phyloP scores from a whole-genome alignment of 345 rosid genomes.

The Bretschneidera sinensis region DNA sequence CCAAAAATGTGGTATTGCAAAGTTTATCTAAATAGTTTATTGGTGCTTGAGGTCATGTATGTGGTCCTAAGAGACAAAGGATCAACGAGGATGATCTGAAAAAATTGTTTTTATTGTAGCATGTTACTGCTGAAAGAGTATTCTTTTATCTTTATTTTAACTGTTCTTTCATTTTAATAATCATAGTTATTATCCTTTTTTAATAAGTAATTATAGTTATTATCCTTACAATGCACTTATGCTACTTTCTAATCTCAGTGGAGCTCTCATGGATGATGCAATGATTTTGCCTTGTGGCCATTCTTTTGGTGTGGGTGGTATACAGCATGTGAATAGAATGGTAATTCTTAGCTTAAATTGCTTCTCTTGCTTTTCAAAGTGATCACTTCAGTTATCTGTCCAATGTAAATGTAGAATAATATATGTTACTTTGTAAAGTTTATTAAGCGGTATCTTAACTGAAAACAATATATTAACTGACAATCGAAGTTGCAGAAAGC shows the following conservation, averaged over 20 bases:
- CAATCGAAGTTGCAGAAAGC: too few relatives aligned
- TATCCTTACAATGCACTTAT: slow-evolving; percentile 5
- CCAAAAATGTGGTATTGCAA: not conserved
- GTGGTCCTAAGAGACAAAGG: not conserved
- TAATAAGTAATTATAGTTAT: too few relatives aligned
- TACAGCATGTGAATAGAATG: slow-evolving; percentile 51
- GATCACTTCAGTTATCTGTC: not conserved
- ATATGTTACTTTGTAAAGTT: not conserved
- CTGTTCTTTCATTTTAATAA: slow-evolving; percentile 8
- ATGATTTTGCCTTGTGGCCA: slow-evolving; percentile 91
- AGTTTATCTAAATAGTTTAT: not conserved
- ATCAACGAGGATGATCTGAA: not conserved
- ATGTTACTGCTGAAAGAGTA: not conserved
- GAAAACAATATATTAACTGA: too few relatives aligned
- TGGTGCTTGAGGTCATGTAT: not conserved
- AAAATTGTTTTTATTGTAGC: not conserved
- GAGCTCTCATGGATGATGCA: slow-evolving; percentile 86
- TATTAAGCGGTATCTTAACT: not conserved
- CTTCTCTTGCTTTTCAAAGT: not conserved
- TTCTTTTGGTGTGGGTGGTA: slow-evolving; percentile 76
- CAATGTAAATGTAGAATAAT: too few relatives aligned
- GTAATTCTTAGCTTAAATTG: slow-evolving; percentile 31
- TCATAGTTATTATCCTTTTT: slow-evolving; percentile 8
- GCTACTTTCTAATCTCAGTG: slow-evolving; percentile 38
- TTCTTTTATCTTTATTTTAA: not conserved